These are phyloP conservation scores for Cladosporium oxysporum DNA, from an alignment of 2,329 filamentous ascomycete species.

Conservation along the genomic window DNA sequence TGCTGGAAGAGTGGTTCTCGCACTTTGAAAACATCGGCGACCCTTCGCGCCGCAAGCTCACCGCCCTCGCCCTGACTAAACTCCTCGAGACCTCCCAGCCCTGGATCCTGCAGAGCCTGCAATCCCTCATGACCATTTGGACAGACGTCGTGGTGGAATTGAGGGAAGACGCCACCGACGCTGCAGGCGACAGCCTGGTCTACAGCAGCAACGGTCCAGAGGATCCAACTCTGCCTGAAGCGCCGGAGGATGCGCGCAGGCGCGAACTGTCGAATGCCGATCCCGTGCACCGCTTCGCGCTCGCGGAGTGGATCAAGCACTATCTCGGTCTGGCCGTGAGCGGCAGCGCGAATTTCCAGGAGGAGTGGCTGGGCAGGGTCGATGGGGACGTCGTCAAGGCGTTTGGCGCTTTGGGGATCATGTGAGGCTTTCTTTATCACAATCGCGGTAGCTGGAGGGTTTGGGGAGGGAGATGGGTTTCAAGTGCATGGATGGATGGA, in stretches of 20 bases:
- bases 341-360: constrained; percentile 63
- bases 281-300: constrained; percentile 66
- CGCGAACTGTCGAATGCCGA: constrained; percentile 60
- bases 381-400: constrained; percentile 69
- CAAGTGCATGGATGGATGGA: too few relatives aligned
- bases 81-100: constrained; percentile 65
- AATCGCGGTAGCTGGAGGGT: neutral
- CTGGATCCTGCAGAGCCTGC: constrained; percentile 51
- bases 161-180: constrained; percentile 50
- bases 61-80: constrained; percentile 70
- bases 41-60: constrained; percentile 67
- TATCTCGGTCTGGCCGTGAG: constrained; percentile 62
- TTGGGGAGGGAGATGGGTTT: neutral
- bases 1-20: constrained; percentile 64
- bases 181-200: constrained; percentile 40
- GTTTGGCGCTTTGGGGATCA: constrained; percentile 53
- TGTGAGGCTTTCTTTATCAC: too few relatives aligned
- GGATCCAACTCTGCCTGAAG: constrained; percentile 33
- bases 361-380: constrained; percentile 71
- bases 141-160: constrained; percentile 68
- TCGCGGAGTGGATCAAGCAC: constrained; percentile 64
- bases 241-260: constrained; percentile 48
- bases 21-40: constrained; percentile 69
- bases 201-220: constrained; percentile 38
- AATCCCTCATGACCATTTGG: constrained; percentile 77